phyloP scores from a whole-genome alignment of 768 basidiomycete genomes.

The Pleurotus sapidus region DNA sequence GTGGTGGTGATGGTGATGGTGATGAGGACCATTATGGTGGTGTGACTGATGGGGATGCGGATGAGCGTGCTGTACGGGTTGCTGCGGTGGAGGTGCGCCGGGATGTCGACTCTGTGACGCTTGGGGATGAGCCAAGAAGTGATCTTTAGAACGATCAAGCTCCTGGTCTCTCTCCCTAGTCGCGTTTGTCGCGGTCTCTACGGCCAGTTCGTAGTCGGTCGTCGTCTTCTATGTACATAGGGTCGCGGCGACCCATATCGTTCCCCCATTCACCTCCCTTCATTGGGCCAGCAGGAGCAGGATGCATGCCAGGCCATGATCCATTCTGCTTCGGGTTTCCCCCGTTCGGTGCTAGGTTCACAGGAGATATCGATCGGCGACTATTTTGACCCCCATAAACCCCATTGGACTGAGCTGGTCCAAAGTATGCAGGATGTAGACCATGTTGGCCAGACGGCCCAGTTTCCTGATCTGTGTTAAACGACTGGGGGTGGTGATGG shows the following conservation, averaged over 20 bases:
- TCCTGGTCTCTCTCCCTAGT: slow-evolving; percentile 17
- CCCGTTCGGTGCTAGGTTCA: slow-evolving; percentile 27
- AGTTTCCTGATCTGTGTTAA: slow-evolving; percentile 21
- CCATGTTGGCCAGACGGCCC: slow-evolving; percentile 21
- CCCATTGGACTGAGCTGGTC: slow-evolving; percentile 10
- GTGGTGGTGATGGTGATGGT: slow-evolving; percentile 53
- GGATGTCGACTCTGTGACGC: slow-evolving; percentile 23
- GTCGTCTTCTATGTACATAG: slow-evolving; percentile 14
- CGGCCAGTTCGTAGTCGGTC: slow-evolving; percentile 9
- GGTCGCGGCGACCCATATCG: slow-evolving; percentile 12
- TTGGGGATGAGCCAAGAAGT: slow-evolving; percentile 14
- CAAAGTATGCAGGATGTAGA: slow-evolving; percentile 33
- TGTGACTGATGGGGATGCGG: slow-evolving; percentile 24
- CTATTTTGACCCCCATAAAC: slow-evolving; percentile 14
- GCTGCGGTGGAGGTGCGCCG: slow-evolving; percentile 6
- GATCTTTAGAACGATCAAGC: slow-evolving; percentile 19
- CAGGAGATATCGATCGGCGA: slow-evolving; percentile 36
- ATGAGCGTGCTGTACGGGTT: slow-evolving; percentile 32
- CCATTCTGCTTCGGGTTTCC: slow-evolving; percentile 26
- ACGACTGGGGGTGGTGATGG: slow-evolving; percentile 9
- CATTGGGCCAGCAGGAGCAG: slow-evolving; percentile 15
- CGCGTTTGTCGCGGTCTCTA: slow-evolving; percentile 11
- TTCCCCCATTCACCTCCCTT: slow-evolving; percentile 16
- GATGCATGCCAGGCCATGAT: slow-evolving; percentile 31
- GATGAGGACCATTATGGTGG: slow-evolving; percentile 30